These are phyloP conservation scores for Boletellus deceptivus DNA, from an alignment of 1,284 basidiomycete genomes.

Conservation along the genomic window DNA sequence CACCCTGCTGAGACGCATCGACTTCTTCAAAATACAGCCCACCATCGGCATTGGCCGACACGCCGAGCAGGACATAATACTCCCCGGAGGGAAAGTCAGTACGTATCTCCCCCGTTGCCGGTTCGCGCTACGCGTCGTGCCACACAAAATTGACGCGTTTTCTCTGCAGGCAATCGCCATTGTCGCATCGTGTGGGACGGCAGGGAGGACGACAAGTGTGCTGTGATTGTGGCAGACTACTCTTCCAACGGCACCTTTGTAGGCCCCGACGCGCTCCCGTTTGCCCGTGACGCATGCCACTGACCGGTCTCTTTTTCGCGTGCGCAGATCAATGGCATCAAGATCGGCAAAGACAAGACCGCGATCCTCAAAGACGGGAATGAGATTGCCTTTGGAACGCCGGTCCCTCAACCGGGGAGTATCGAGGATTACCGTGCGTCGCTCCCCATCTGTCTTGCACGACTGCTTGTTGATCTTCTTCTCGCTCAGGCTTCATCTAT, in stretches of 20 bases:
- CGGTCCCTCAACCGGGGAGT: conserved; percentile 38
- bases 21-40: conserved; percentile 53
- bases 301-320: conserved; percentile 1
- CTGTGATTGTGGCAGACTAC: conserved; percentile 65
- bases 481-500: conserved; percentile 45
- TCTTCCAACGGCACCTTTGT: conserved; percentile 89
- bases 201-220: conserved; percentile 45
- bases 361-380: conserved; percentile 73
- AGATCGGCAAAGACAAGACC: conserved; percentile 56
- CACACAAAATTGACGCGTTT: conserved; percentile 22
- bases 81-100: conserved; percentile 74
- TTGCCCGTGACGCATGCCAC: conserved; percentile 2
- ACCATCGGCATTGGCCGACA: conserved; percentile 56
- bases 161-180: conserved; percentile 59
- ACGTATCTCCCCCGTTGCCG: conserved; percentile 37
- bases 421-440: conserved; percentile 41
- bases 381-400: conserved; percentile 77
- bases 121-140: conserved; percentile 9
- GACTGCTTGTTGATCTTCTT: not conserved
- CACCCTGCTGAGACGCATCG: conserved; percentile 47
- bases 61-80: conserved; percentile 47
- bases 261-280: conserved; percentile 34
- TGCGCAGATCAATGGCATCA: conserved; percentile 68
- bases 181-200: conserved; percentile 68
- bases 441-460: conserved; percentile 6